Conservation (phyloP, 805 yeast species). For the Yarrowia alimentaria region DNA sequence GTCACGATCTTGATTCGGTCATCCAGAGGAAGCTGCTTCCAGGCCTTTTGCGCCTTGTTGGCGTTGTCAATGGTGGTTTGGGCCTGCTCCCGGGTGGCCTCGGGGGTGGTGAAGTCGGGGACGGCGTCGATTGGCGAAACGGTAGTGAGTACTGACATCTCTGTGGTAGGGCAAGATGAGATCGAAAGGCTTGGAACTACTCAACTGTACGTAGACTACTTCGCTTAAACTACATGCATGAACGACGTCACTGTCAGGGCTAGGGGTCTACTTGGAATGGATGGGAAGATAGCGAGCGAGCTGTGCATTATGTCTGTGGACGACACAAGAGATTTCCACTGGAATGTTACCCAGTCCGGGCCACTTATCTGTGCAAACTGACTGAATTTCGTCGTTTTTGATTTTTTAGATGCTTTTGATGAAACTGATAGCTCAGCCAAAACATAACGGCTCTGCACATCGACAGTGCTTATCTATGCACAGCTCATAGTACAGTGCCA, state of each 20-base stretch:
- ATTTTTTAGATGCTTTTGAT: too few species aligned
- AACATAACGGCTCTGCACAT: background rate
- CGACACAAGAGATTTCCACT: too few species aligned
- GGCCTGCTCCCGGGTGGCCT: slow-evolving; percentile 33
- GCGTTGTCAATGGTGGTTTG: slow-evolving; percentile 32
- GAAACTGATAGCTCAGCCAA: too few species aligned
- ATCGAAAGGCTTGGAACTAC: too few species aligned
- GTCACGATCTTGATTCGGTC: slow-evolving; percentile 36
- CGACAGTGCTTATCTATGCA: slow-evolving; percentile 14
- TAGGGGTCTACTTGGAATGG: too few species aligned
- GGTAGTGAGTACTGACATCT: slow-evolving; percentile 33
- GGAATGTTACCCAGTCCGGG: too few species aligned
- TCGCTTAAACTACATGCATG: slow-evolving; percentile 7
- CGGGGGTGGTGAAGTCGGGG: slow-evolving; percentile 36
- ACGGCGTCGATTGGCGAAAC: slow-evolving; percentile 38
- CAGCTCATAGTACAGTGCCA: slow-evolving; percentile 6
- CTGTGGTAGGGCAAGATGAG: slow-evolving; percentile 1
- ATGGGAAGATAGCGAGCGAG: too few species aligned
- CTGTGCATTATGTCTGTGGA: too few species aligned
- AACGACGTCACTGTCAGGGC: background rate
- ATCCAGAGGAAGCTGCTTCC: slow-evolving; percentile 33
- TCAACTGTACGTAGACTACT: too few species aligned
- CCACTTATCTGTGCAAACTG: too few species aligned
- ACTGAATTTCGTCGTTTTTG: too few species aligned
- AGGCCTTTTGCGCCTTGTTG: slow-evolving; percentile 34